A percentile compares a stretch with the other conserved stretches of the same genome.
phyloP scores from a whole-genome alignment of 129 eudicot genomes.

The Silybum marianum region DNA sequence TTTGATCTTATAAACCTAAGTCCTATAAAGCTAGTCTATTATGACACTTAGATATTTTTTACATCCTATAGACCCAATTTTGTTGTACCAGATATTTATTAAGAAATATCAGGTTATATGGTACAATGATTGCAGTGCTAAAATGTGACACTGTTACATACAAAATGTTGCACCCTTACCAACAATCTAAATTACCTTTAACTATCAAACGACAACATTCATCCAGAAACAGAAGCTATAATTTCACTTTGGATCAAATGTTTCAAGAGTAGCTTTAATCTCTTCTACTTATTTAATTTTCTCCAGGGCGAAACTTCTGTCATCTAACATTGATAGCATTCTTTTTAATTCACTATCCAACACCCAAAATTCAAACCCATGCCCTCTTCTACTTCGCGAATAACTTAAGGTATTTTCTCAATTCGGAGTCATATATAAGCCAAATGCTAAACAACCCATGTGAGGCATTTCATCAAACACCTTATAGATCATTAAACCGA shows the following conservation, averaged over 20 bases:
- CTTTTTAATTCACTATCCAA: neutral
- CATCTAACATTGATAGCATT: neutral
- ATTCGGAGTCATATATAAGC: neutral
- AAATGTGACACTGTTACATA: neutral
- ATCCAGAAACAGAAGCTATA: neutral
- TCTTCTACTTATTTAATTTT: neutral
- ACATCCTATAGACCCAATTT: too few species aligned
- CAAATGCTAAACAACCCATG: neutral
- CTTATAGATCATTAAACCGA: neutral
- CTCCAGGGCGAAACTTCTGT: neutral
- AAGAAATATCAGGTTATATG: neutral
- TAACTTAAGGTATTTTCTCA: neutral
- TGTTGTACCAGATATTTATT: neutral
- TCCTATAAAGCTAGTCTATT: too few species aligned
- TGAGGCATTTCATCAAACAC: conserved; percentile 1
- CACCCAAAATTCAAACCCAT: too few species aligned
- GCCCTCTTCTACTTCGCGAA: neutral
- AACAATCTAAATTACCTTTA: neutral
- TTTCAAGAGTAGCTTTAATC: neutral
- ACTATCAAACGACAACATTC: neutral
- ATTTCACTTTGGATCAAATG: neutral
- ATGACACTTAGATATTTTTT: too few species aligned
- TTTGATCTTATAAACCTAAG: neutral
- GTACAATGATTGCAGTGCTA: neutral
- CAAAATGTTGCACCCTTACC: neutral